These are phyloP conservation scores for Pythium oligandrum DNA, from an alignment of 352 stramenopile genomes.

Conservation along the genomic window DNA sequence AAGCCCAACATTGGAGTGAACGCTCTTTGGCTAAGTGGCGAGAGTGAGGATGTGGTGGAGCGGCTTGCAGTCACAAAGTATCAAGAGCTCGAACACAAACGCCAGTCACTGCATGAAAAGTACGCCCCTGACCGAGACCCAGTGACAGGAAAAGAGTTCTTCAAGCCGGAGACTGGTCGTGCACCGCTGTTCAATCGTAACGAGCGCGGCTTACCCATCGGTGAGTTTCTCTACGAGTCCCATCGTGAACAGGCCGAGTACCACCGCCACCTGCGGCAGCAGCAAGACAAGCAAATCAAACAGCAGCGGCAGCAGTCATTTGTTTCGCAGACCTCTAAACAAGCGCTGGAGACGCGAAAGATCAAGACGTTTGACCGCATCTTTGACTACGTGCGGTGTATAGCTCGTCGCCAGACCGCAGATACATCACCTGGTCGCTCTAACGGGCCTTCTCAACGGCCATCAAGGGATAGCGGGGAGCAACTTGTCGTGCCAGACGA, in stretches of 20 bases:
- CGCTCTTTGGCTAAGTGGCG: slow-evolving; percentile 38
- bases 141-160: slow-evolving; percentile 51
- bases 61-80: slow-evolving; percentile 66
- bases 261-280: slow-evolving; percentile 37
- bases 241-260: slow-evolving; percentile 64
- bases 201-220: slow-evolving; percentile 62
- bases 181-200: slow-evolving; percentile 66
- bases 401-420: background rate
- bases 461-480: background rate
- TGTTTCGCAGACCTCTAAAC: slow-evolving; percentile 48
- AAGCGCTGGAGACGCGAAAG: slow-evolving; percentile 53
- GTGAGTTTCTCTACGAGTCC: slow-evolving; percentile 66
- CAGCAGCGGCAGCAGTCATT: slow-evolving; percentile 46
- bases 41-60: slow-evolving; percentile 47
- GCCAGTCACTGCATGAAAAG: slow-evolving; percentile 48
- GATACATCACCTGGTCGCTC: background rate
- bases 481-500: slow-evolving; percentile 23
- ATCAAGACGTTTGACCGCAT: slow-evolving; percentile 51
- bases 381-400: slow-evolving; percentile 25
- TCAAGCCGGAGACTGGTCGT: slow-evolving; percentile 64
- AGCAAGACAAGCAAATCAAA: slow-evolving; percentile 36
- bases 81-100: slow-evolving; percentile 57
- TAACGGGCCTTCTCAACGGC: background rate
- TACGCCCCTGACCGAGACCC: slow-evolving; percentile 61
- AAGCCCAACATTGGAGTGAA: slow-evolving; percentile 80